Conservation (phyloP, 768 basidiomycete genomes). For the Chalciporus pseudorubinellus region DNA sequence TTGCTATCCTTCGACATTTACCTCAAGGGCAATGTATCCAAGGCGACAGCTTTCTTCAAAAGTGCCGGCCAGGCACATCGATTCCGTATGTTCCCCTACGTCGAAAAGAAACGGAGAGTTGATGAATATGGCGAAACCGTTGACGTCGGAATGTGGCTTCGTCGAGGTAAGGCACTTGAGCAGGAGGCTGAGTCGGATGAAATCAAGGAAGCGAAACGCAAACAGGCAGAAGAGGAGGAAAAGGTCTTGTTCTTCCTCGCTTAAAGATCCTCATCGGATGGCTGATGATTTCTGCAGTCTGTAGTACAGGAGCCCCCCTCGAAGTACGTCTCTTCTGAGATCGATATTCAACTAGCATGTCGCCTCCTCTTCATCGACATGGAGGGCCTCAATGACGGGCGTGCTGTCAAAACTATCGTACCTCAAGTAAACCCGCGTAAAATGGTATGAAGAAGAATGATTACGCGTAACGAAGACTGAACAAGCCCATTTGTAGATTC, state of each 20-base stretch:
- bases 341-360: constrained; percentile 81
- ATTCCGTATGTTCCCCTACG: constrained; percentile 96
- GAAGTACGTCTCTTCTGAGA: constrained; percentile 77
- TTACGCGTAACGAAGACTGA: neutral
- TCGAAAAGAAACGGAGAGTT: constrained; percentile 87
- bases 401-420: constrained; percentile 94
- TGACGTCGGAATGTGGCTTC: constrained; percentile 94
- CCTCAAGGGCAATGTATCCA: constrained; percentile 92
- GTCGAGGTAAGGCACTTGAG: constrained; percentile 87
- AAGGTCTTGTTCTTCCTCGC: constrained; percentile 43
- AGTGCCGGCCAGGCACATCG: constrained; percentile 68
- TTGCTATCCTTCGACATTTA: constrained; percentile 93
- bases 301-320: constrained; percentile 82
- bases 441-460: constrained; percentile 56
- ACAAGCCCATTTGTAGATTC: constrained; percentile 52
- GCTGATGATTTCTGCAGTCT: constrained; percentile 47
- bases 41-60: constrained; percentile 86
- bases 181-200: constrained; percentile 87
- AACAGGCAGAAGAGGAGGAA: constrained; percentile 70
- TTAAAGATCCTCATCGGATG: neutral
- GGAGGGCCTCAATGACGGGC: constrained; percentile 95
- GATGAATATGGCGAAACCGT: constrained; percentile 96
- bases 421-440: constrained; percentile 95
- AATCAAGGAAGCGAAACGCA: constrained; percentile 64
- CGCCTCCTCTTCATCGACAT: constrained; percentile 90